Percentiles rank a stretch among this genome's conserved stretches.
Conservation (phyloP, 768 basidiomycete genomes). For the Lactarius sp. region DNA sequence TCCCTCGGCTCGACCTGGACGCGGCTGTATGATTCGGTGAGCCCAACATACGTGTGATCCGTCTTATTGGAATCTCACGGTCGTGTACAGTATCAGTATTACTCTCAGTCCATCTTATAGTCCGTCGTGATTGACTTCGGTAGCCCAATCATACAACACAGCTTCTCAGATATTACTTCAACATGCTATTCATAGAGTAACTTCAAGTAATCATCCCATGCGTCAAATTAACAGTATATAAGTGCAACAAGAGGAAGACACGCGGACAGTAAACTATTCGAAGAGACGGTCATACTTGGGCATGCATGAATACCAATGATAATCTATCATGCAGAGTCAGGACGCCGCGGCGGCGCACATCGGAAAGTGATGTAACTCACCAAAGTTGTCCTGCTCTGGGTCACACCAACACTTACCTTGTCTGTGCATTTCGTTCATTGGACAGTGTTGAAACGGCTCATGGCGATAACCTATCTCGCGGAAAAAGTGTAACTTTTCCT, state of each 20-base stretch:
- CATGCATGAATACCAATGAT: constrained; percentile 86
- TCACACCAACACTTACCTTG: constrained; percentile 82
- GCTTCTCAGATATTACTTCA: background rate
- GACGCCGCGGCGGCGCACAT: background rate
- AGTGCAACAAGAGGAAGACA: constrained; percentile 1
- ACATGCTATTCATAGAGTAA: background rate
- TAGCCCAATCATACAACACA: background rate
- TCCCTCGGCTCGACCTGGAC: constrained; percentile 95
- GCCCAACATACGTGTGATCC: constrained; percentile 28
- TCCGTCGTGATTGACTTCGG: background rate
- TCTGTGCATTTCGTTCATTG: constrained; percentile 66
- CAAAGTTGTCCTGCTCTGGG: constrained; percentile 65
- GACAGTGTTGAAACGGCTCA: constrained; percentile 92
- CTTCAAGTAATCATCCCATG: constrained; percentile 1
- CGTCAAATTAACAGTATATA: constrained; percentile 16
- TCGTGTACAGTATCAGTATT: constrained; percentile 76
- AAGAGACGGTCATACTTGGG: constrained; percentile 25
- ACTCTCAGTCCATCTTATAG: constrained; percentile 84
- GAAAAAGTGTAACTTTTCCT: constrained; percentile 93
- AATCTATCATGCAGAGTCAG: constrained; percentile 42
- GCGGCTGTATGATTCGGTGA: constrained; percentile 88
- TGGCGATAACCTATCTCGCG: constrained; percentile 91
- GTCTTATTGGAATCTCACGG: background rate
- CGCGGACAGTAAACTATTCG: constrained; percentile 10
- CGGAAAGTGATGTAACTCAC: constrained; percentile 37